Conservation (phyloP, 2,329 filamentous ascomycete genomes). For the Fusarium beomiforme region DNA sequence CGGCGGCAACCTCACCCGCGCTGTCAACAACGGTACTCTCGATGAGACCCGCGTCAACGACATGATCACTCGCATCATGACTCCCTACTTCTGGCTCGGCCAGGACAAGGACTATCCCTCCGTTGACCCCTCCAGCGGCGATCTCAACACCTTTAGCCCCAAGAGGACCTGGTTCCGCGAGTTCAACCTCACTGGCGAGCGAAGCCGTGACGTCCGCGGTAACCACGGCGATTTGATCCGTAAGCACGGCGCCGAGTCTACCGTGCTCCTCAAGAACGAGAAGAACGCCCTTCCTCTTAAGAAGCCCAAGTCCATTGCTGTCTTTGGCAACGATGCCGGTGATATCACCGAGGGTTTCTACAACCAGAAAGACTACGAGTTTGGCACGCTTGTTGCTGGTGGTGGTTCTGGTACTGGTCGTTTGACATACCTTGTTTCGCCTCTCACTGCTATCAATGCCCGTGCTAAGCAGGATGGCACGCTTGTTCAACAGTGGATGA, state of each 20-base stretch:
- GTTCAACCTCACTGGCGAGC: constrained; percentile 59
- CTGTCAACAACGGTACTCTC: constrained; percentile 60
- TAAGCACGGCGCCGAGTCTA: constrained; percentile 65
- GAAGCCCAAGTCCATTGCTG: constrained; percentile 64
- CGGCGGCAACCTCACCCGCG: constrained; percentile 56
- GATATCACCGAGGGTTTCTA: constrained; percentile 70
- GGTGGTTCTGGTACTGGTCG: constrained; percentile 61
- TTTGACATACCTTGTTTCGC: constrained; percentile 50
- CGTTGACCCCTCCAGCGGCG: constrained; percentile 56
- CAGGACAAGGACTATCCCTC: constrained; percentile 59
- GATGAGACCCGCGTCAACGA: constrained; percentile 54
- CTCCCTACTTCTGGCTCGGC: constrained; percentile 60
- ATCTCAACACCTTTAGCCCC: constrained; percentile 61
- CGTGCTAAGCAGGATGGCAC: constrained; percentile 59
- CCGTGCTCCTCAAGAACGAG: constrained; percentile 78
- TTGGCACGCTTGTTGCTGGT: constrained; percentile 65
- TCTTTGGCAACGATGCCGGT: constrained; percentile 63
- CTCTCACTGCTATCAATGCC: constrained; percentile 53
- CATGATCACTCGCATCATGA: constrained; percentile 64
- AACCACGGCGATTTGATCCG: constrained; percentile 66
- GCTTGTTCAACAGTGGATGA: constrained; percentile 57
- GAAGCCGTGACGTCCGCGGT: constrained; percentile 61
- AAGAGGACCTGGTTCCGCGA: constrained; percentile 55
- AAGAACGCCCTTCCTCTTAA: constrained; percentile 68
- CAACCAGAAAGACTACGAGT: constrained; percentile 72